Evolutionary conservation across 768 basidiomycete genomes (phyloP).

Genomic region (Auriscalpium orientale): DNA sequence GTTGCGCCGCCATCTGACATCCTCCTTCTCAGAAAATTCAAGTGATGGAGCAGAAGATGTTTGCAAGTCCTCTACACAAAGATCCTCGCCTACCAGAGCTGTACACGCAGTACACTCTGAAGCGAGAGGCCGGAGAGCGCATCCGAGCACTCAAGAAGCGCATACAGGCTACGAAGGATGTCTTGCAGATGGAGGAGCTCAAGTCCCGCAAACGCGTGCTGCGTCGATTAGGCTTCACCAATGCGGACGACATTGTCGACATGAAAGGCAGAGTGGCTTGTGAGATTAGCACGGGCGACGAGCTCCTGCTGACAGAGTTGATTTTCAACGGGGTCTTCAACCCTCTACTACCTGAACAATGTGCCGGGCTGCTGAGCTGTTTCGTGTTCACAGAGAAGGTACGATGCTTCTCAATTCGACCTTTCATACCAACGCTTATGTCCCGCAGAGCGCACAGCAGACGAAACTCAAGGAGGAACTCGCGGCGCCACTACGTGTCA

Average conservation of each 20-base stretch:
- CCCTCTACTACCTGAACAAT: constrained; percentile 80
- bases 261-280: constrained; percentile 98
- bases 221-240: constrained; percentile 86
- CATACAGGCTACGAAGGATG: constrained; percentile 84
- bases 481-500: constrained; percentile 82
- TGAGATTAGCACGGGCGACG: constrained; percentile 96
- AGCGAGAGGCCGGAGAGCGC: constrained; percentile 59
- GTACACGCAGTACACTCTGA: constrained; percentile 73
- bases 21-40: constrained; percentile 69
- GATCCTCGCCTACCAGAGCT: constrained; percentile 73
- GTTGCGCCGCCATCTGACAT: background rate
- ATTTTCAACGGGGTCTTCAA: constrained; percentile 98
- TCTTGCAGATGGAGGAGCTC: constrained; percentile 93
- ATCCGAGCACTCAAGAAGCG: constrained; percentile 77
- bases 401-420: constrained; percentile 6
- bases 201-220: constrained; percentile 92
- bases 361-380: constrained; percentile 89
- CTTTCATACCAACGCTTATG: background rate
- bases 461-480: constrained; percentile 90
- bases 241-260: constrained; percentile 85
- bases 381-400: constrained; percentile 99
- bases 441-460: constrained; percentile 69
- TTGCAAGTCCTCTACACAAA: constrained; percentile 67
- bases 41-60: constrained; percentile 81
- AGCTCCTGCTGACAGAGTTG: constrained; percentile 90